phyloP scores from a whole-genome alignment of 805 yeast species.

The Kockiozyma suomiensis region DNA sequence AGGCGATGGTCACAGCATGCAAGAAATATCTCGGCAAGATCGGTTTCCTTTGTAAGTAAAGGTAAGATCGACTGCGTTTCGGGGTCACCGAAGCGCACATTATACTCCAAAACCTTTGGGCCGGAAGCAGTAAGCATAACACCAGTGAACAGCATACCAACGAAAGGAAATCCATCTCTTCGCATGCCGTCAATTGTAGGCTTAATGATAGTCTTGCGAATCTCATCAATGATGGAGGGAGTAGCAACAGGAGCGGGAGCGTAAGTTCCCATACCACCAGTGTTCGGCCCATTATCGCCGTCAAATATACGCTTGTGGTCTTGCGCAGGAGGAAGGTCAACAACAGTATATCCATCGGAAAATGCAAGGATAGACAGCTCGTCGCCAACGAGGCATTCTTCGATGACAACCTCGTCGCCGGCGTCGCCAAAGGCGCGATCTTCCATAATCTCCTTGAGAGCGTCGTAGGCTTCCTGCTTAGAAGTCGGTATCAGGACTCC shows the following conservation, averaged over 20 bases:
- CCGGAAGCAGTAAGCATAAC: slow-evolving; percentile 85
- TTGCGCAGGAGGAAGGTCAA: slow-evolving; percentile 94
- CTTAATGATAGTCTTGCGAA: slow-evolving; percentile 73
- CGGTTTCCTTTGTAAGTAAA: slow-evolving; percentile 78
- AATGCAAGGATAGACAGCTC: slow-evolving; percentile 91
- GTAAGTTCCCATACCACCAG: slow-evolving; percentile 99
- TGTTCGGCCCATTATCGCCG: slow-evolving; percentile 90
- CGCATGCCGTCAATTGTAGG: slow-evolving; percentile 98
- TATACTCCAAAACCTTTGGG: slow-evolving; percentile 94
- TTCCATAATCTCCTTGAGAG: slow-evolving; percentile 86
- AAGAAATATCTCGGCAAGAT: slow-evolving; percentile 85
- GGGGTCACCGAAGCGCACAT: slow-evolving; percentile 98
- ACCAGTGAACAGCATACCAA: slow-evolving; percentile 94
- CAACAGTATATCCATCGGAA: slow-evolving; percentile 89
- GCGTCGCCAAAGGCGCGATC: slow-evolving; percentile 88
- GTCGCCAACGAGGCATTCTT: slow-evolving; percentile 95
- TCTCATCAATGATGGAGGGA: slow-evolving; percentile 65
- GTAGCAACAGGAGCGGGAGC: slow-evolving; percentile 98
- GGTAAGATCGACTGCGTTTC: slow-evolving; percentile 98
- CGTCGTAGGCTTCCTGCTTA: slow-evolving; percentile 81
- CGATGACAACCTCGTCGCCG: slow-evolving; percentile 93
- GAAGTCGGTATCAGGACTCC: slow-evolving; percentile 92
- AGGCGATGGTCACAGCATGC: slow-evolving; percentile 94
- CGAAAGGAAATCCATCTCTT: slow-evolving; percentile 90
- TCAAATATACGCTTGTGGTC: slow-evolving; percentile 96